Evolutionary conservation across 2,329 filamentous ascomycete species (phyloP).

Genomic region (Aspergillus alliaceus): DNA sequence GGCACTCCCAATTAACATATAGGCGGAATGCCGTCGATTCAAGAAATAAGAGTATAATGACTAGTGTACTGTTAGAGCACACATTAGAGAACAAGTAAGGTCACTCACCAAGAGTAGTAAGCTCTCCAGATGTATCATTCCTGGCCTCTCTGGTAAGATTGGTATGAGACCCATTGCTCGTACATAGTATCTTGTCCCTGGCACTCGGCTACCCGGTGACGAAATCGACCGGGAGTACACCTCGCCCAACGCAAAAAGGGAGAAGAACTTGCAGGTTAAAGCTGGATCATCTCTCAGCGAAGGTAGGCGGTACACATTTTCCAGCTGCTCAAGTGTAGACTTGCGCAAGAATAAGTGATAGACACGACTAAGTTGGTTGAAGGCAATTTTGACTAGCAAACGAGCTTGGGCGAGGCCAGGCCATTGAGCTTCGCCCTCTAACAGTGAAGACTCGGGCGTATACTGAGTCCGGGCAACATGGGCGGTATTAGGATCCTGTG

Average conservation of each 20-base stretch:
- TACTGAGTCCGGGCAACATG: slow-evolving; percentile 27
- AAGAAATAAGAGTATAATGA: slow-evolving; percentile 27
- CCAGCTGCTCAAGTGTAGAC: slow-evolving; percentile 34
- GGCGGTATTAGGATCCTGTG: slow-evolving; percentile 16
- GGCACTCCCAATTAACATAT: slow-evolving; percentile 32
- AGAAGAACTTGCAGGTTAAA: slow-evolving; percentile 43
- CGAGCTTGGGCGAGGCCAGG: slow-evolving; percentile 29
- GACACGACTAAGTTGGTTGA: slow-evolving; percentile 29
- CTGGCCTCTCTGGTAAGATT: slow-evolving; percentile 42
- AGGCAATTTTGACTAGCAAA: slow-evolving; percentile 29
- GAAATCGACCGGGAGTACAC: slow-evolving; percentile 37
- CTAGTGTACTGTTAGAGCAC: slow-evolving; percentile 9
- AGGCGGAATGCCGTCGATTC: slow-evolving; percentile 28
- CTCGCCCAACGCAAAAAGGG: slow-evolving; percentile 43
- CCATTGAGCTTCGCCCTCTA: slow-evolving; percentile 22
- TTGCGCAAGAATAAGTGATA: slow-evolving; percentile 33
- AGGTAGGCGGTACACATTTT: slow-evolving; percentile 28
- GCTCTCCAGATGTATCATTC: slow-evolving; percentile 42
- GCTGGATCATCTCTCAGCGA: slow-evolving; percentile 24
- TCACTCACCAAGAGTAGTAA: slow-evolving; percentile 34
- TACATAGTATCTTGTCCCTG: slow-evolving; percentile 42
- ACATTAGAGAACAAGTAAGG: neutral
- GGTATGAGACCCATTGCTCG: slow-evolving; percentile 37
- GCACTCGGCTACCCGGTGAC: slow-evolving; percentile 25
- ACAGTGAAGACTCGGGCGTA: slow-evolving; percentile 19